Base-by-base conservation (phyloP, 2,329 filamentous ascomycete genomes). In the Colletotrichum sojae region DNA sequence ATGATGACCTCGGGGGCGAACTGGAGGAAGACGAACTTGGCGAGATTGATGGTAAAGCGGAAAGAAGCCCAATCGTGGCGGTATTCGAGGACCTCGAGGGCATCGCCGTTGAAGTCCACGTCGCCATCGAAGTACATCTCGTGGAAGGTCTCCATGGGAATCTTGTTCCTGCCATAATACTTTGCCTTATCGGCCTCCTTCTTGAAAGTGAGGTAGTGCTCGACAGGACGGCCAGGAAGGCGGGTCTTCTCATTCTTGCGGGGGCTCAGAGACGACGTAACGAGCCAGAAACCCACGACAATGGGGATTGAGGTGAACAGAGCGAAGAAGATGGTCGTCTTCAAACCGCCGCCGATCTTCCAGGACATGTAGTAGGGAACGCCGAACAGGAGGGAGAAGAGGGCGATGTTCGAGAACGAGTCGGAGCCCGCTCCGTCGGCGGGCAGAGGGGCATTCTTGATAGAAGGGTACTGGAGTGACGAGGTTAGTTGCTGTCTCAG, bases 31-130 rank as follows among this genome's bases (percentile, higher is more conserved):
- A 96, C 93, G 82, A 89, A 93, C 84, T 91, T 91, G 87, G 92
- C 94, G 73, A 95, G 83, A 76, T 89, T 86, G 74, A 91, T 80
- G 61, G 94, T 96, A 82, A 96, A 95, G 76, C 89, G 87, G 86
- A 95, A 96, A 83, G 88, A 94, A 74, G 92, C 92, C 94, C 94
- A 97, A 79, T 97, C 94, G 79, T 97, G 94, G 77, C 94, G 86
- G 83, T 94, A 94, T 81, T 97, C 94, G 80, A 97, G 82, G 54
- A 92, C 85, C 77, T 96, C 93, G 71, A 97, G 85, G 74, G 86
- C 88, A 80, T 97, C 94, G 64, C 93, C 93, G 78, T 95, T 97
- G 85, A 97, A 93, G 73, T 95, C 92, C 70, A 96, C 93, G 67
- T 94, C 89, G 67, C 92, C 92, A 76, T 94, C 91, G 80, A 97